Conservation (phyloP, 352 stramenopile species). For the Achlya hypogyna region DNA sequence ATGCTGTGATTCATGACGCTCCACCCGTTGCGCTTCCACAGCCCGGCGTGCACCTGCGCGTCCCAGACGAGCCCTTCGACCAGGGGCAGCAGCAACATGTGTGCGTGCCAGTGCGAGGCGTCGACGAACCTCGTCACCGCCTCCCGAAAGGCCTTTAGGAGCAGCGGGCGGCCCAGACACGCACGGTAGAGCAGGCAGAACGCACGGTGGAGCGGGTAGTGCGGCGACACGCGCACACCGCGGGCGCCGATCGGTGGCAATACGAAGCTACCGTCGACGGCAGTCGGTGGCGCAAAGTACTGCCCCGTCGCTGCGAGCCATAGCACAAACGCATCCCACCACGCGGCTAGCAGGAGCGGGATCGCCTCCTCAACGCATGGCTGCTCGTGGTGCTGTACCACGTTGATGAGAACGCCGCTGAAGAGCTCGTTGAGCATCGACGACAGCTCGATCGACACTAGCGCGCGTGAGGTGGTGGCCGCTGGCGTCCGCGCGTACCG, state of each 20-base stretch:
- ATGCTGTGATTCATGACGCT: constrained; percentile 83
- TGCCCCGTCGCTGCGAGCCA: constrained; percentile 64
- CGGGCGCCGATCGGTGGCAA: neutral
- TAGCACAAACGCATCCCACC: constrained; percentile 71
- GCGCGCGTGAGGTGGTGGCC: too few relatives aligned
- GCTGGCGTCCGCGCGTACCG: too few relatives aligned
- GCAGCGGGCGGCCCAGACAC: neutral
- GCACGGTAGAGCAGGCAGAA: constrained; percentile 22
- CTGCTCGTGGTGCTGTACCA: constrained; percentile 8
- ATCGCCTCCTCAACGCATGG: constrained; percentile 28
- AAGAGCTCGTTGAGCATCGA: constrained; percentile 16
- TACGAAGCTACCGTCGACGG: neutral
- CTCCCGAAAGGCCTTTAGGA: neutral
- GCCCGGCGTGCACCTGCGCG: constrained; percentile 67
- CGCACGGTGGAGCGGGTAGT: constrained; percentile 72
- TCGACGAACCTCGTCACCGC: neutral
- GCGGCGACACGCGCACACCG: constrained; percentile 39
- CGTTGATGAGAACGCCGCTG: constrained; percentile 13
- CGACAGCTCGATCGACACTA: constrained; percentile 18
- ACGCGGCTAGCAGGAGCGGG: constrained; percentile 43
- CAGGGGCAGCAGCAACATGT: constrained; percentile 67
- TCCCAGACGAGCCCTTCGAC: constrained; percentile 82
- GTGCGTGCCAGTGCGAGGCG: constrained; percentile 44
- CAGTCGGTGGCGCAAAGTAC: constrained; percentile 50
- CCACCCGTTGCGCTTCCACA: constrained; percentile 80